phyloP scores from a whole-genome alignment of 2,329 filamentous ascomycete species.

The Biscogniauxia sp. region DNA sequence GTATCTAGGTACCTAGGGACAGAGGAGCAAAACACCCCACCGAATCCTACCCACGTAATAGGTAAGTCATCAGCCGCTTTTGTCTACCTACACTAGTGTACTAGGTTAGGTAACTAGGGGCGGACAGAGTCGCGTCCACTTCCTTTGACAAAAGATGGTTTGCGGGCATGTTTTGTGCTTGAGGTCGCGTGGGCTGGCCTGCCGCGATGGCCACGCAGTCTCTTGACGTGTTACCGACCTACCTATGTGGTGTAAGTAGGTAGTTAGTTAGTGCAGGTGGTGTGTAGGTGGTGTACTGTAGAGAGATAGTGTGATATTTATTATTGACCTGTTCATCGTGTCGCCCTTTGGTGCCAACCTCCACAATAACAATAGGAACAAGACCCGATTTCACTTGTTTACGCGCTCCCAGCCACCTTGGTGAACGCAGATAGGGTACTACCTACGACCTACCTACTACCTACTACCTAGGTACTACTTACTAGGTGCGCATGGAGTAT shows the following conservation, averaged over 20 bases:
- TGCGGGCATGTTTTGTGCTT: not conserved
- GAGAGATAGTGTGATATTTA: conserved; percentile 9
- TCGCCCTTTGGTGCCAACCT: conserved; percentile 6
- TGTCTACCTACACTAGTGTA: not conserved
- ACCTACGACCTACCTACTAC: too few relatives aligned
- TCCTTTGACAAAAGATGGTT: not conserved
- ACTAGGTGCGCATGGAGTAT: too few relatives aligned
- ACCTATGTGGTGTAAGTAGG: too few relatives aligned
- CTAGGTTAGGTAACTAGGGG: too few relatives aligned
- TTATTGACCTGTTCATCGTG: conserved; percentile 23
- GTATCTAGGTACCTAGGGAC: conserved; percentile 5
- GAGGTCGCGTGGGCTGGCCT: conserved; percentile 12
- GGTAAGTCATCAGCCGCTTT: not conserved
- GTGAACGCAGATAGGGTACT: not conserved
- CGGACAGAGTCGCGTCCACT: conserved; percentile 11
- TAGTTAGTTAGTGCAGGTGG: conserved; percentile 12
- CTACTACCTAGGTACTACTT: not conserved
- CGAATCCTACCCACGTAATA: not conserved
- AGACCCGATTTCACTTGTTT: conserved; percentile 3
- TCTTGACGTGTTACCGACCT: conserved; percentile 18
- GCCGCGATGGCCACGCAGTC: conserved; percentile 11
- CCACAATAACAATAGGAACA: conserved; percentile 13
- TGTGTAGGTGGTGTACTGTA: conserved; percentile 11
- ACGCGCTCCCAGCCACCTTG: conserved; percentile 19
- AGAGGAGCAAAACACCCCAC: not conserved